These are phyloP conservation scores for Citrus trifoliata DNA, from an alignment of 345 rosid species.

Conservation along the genomic window DNA sequence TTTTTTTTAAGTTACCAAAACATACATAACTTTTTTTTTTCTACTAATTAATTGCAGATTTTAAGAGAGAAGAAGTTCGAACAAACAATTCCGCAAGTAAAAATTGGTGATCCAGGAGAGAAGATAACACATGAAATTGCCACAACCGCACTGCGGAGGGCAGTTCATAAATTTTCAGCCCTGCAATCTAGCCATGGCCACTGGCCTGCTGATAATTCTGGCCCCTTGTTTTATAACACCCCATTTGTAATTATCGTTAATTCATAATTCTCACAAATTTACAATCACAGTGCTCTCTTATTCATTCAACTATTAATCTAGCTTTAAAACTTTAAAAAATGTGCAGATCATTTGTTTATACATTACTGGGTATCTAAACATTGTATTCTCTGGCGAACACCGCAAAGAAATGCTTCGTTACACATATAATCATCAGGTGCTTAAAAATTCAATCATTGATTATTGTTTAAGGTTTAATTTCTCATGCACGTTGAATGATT, in stretches of 20 bases:
- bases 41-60: constrained; percentile 1
- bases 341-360: constrained; percentile 34
- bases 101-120: constrained; percentile 22
- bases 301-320: background rate
- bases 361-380: constrained; percentile 39
- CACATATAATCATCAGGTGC: constrained; percentile 44
- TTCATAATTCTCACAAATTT: background rate
- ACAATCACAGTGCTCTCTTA: background rate
- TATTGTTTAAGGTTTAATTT: no score
- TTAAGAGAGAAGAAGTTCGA: constrained; percentile 25
- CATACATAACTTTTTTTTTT: no score
- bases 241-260: constrained; percentile 13
- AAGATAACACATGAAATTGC: constrained; percentile 26
- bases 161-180: constrained; percentile 28
- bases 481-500: no score
- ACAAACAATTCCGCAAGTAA: constrained; percentile 20
- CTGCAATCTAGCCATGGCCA: constrained; percentile 33
- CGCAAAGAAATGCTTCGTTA: constrained; percentile 44
- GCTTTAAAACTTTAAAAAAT: background rate
- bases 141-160: constrained; percentile 21
- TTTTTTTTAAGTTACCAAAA: no score
- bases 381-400: constrained; percentile 38
- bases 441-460: background rate
- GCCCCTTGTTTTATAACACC: constrained; percentile 29
- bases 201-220: constrained; percentile 38